Evolutionary conservation across 129 eudicot species (phyloP).

Genomic region (Artemisia tridentata): DNA sequence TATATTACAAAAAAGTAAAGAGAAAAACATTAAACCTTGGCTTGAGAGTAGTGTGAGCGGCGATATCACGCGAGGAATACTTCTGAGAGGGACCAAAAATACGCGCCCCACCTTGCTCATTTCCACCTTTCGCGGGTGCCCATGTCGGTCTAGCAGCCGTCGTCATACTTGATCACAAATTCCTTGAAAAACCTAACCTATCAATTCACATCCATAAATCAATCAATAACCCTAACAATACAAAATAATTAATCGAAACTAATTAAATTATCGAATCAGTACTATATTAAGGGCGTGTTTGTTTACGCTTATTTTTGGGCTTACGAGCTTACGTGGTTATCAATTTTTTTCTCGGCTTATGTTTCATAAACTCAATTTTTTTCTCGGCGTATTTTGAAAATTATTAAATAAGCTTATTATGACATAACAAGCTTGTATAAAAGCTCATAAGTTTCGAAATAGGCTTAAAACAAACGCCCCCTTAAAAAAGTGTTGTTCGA

Average conservation of each 20-base stretch:
- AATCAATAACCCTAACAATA: conserved; percentile 14
- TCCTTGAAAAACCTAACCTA: conserved; percentile 8
- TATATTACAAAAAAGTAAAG: neutral
- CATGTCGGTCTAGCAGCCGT: conserved; percentile 99
- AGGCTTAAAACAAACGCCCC: no score
- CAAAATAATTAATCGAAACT: neutral
- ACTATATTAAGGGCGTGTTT: no score
- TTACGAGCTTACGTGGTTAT: no score
- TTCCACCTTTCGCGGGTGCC: conserved; percentile 99
- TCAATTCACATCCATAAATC: neutral
- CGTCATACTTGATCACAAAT: conserved; percentile 49
- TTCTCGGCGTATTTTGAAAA: no score
- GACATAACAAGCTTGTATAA: no score
- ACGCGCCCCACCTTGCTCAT: conserved; percentile 94
- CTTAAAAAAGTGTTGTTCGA: no score
- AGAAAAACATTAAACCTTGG: conserved; percentile 57
- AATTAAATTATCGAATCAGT: neutral
- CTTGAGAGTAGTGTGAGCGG: conserved; percentile 85
- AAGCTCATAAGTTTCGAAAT: no score
- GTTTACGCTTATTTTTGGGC: no score
- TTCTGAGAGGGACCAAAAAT: conserved; percentile 97
- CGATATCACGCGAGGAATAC: conserved; percentile 94
- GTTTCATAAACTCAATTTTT: no score
- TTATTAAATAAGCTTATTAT: no score
- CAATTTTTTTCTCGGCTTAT: no score